Evolutionary conservation across 371 early-diverging fungal genomes (phyloP).

Genomic region (Sporodiniella umbellata): DNA sequence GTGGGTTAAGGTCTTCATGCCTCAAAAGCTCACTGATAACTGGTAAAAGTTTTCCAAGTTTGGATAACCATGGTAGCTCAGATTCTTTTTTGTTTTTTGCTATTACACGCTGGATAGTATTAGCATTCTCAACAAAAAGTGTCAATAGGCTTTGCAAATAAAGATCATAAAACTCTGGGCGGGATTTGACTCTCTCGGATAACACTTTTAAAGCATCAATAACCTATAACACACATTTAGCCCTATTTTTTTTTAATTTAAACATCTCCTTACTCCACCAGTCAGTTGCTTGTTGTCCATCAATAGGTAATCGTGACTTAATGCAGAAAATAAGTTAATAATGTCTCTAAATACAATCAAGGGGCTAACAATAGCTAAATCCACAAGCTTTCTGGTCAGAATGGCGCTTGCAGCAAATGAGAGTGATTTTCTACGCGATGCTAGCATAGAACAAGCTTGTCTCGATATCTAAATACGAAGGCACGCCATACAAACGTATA

Average conservation of each 20-base stretch:
- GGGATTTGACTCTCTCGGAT: constrained; percentile 47
- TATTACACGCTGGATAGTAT: constrained; percentile 54
- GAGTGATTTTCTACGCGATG: constrained; percentile 44
- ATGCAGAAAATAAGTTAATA: constrained; percentile 46
- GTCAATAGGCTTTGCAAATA: constrained; percentile 57
- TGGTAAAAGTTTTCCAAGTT: constrained; percentile 66
- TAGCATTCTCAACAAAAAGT: constrained; percentile 72
- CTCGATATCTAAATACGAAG: constrained; percentile 36
- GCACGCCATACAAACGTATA: not conserved
- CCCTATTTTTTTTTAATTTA: constrained; percentile 1
- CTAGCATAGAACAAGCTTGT: constrained; percentile 51
- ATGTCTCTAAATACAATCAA: constrained; percentile 50
- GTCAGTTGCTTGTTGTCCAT: constrained; percentile 47
- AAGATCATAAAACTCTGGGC: constrained; percentile 54
- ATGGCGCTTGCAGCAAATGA: constrained; percentile 37
- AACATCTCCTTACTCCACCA: constrained; percentile 21
- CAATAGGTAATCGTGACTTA: constrained; percentile 42
- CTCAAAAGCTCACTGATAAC: constrained; percentile 60
- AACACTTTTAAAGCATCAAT: constrained; percentile 40
- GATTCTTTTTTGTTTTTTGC: constrained; percentile 50
- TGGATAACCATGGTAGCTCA: constrained; percentile 51
- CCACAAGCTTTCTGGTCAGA: constrained; percentile 45
- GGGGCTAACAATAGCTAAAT: constrained; percentile 50
- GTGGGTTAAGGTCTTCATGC: constrained; percentile 61
- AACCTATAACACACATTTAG: constrained; percentile 22